Base-by-base conservation (phyloP, 176 grass and related monocot species). In the Areca catechu region DNA sequence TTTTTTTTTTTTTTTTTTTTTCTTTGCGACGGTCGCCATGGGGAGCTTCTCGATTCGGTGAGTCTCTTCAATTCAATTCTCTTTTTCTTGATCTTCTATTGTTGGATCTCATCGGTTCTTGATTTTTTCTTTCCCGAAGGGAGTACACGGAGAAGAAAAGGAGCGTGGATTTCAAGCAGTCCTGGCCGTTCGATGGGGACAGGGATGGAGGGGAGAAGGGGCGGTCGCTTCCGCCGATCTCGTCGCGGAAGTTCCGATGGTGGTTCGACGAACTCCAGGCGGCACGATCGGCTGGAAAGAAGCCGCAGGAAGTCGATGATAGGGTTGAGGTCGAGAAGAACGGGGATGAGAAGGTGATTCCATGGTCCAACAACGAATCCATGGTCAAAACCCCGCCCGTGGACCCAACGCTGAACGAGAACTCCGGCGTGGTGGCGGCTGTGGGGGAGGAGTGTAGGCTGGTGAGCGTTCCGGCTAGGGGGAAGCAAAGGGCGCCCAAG, bases 41-140 rank as follows among this genome's bases (percentile, higher is more conserved):
- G 34, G 23, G 14, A 22, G 61, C 59, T 86, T 86, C 69, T 86
- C 77, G 30, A 86, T 86, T 54, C 72, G 83, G 83, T 86, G 0
- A 4, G 73, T 60, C 19, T 18, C 5, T 19, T 3, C 0, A 23
- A 22, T 53, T 63, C 9, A 37, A 20, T 50, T 50, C n/a, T 22
- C 60, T 21, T 22, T n/a, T 63, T 63, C 14, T 22, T 10, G 9
- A 16, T 48, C 10, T 18, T 62, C 7, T 10, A 5, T 23, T 48
- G 12, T 62, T 2, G 34, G 1, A 43, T 34, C 37, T 12, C 6
- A 7, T 34, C 27, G 43, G 47, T 57, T 30, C 34, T 15, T 20
- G 16, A 0, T 7, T 4, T 1, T 4, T 58, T 50, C 0, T 63
- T 16, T 60, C 4, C 27, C n/a, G n/a, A 59, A 90, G 87, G 59